Evolutionary conservation across 208 protist genomes (phyloP).

Genomic region (Acanthamoeba culbertsoni): DNA sequence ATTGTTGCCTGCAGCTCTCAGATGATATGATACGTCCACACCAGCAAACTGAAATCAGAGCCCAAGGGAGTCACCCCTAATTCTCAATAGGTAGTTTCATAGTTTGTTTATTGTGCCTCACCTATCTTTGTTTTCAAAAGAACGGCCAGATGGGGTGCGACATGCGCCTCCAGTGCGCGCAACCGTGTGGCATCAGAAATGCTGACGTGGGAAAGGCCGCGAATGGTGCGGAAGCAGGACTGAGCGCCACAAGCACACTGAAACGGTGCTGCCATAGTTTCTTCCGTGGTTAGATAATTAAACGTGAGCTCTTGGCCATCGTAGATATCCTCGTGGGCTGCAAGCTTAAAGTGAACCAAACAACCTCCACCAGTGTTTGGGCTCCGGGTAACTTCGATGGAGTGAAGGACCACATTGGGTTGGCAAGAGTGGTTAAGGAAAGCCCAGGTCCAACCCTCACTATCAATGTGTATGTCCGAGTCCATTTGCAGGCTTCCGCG

Average conservation of each 20-base stretch:
- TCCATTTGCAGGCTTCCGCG: constrained; percentile 29
- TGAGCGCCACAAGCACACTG: not conserved
- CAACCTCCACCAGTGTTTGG: not conserved
- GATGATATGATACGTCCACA: no score
- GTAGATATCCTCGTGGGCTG: not conserved
- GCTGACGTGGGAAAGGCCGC: not conserved
- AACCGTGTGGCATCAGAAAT: not conserved
- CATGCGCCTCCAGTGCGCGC: not conserved
- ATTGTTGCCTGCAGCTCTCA: no score
- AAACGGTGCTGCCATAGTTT: constrained; percentile 6
- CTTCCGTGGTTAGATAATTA: constrained; percentile 8
- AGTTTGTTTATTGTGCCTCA: not conserved
- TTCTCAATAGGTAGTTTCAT: no score
- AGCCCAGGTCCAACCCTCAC: constrained; percentile 18
- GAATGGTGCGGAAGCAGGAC: not conserved
- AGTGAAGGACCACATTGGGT: not conserved
- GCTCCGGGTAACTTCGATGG: not conserved
- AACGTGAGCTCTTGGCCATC: constrained; percentile 3
- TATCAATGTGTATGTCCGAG: constrained; percentile 16
- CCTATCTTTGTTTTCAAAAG: not conserved
- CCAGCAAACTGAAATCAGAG: no score
- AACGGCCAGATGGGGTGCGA: not conserved
- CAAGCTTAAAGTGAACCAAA: not conserved
- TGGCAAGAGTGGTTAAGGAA: constrained; percentile 18
- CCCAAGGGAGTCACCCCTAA: no score